phyloP scores from a whole-genome alignment of 2,329 filamentous ascomycete genomes.

The Trichoderma atroviride region DNA sequence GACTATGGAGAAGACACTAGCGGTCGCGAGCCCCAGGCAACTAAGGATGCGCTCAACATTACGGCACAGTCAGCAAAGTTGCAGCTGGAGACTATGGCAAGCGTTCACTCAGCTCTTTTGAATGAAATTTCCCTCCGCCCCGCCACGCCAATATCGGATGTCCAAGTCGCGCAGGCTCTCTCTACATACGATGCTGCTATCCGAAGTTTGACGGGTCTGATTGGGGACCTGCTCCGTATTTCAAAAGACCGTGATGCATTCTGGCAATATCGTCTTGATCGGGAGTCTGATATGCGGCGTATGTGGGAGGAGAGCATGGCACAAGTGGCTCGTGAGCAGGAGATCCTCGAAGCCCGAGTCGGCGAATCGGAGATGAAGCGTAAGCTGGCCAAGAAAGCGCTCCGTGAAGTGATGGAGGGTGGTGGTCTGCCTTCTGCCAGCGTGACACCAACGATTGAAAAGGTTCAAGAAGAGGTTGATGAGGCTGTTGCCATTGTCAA shows the following conservation, averaged over 20 bases:
- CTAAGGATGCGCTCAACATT: slow-evolving; percentile 94
- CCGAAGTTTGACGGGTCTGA: slow-evolving; percentile 78
- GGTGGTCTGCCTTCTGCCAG: slow-evolving; percentile 42
- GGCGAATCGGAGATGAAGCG: slow-evolving; percentile 90
- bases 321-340: slow-evolving; percentile 90
- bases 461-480: slow-evolving; percentile 39
- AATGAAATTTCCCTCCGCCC: slow-evolving; percentile 69
- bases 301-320: slow-evolving; percentile 99
- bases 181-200: slow-evolving; percentile 88
- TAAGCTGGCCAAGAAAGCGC: slow-evolving; percentile 82
- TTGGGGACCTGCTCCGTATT: slow-evolving; percentile 87
- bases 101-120: slow-evolving; percentile 81
- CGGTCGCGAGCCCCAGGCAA: slow-evolving; percentile 71
- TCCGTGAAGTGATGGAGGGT: slow-evolving; percentile 79
- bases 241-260: slow-evolving; percentile 92
- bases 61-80: slow-evolving; percentile 93
- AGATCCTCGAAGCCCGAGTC: slow-evolving; percentile 83
- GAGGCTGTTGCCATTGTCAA: slow-evolving; percentile 39
- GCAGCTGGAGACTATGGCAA: slow-evolving; percentile 86
- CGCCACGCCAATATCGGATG: slow-evolving; percentile 71
- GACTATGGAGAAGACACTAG: slow-evolving; percentile 77
- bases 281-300: slow-evolving; percentile 85
- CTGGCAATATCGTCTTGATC: slow-evolving; percentile 93
- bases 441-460: slow-evolving; percentile 35
- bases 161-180: slow-evolving; percentile 74